Conservation (phyloP, 2,329 filamentous ascomycete species). For the Fusarium staphyleae region DNA sequence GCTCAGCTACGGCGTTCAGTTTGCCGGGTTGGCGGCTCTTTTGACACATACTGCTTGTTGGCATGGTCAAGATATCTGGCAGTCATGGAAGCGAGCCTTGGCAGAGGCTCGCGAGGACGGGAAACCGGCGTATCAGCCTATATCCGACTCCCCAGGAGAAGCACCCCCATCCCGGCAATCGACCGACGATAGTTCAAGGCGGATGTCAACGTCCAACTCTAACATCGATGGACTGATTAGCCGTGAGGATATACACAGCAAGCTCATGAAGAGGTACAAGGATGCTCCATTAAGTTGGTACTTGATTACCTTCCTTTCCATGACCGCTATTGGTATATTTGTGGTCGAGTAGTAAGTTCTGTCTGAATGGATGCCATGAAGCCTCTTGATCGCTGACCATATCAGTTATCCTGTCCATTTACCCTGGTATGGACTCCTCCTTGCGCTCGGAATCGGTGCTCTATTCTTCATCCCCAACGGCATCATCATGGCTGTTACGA, state of each 20-base stretch:
- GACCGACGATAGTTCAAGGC: constrained; percentile 25
- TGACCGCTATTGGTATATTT: constrained; percentile 82
- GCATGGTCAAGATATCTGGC: constrained; percentile 84
- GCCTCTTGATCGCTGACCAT: constrained; percentile 11
- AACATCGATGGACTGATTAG: constrained; percentile 65
- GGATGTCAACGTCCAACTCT: constrained; percentile 48
- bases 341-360: constrained; percentile 78
- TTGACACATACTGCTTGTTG: constrained; percentile 83
- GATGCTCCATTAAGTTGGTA: constrained; percentile 88
- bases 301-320: constrained; percentile 73
- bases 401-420: constrained; percentile 78
- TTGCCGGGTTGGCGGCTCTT: constrained; percentile 80
- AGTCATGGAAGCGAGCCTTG: constrained; percentile 74
- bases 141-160: constrained; percentile 46
- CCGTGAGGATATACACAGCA: constrained; percentile 82
- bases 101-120: constrained; percentile 64
- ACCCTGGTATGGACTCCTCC: constrained; percentile 84
- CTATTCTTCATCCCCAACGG: constrained; percentile 89
- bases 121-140: constrained; percentile 61
- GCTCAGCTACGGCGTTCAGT: constrained; percentile 85
- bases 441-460: constrained; percentile 79
- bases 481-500: constrained; percentile 92
- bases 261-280: constrained; percentile 82
- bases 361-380: neutral
- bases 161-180: constrained; percentile 22